Evolutionary conservation across 169 alveolate genomes (phyloP).

Genomic region (Plasmodium inui): DNA sequence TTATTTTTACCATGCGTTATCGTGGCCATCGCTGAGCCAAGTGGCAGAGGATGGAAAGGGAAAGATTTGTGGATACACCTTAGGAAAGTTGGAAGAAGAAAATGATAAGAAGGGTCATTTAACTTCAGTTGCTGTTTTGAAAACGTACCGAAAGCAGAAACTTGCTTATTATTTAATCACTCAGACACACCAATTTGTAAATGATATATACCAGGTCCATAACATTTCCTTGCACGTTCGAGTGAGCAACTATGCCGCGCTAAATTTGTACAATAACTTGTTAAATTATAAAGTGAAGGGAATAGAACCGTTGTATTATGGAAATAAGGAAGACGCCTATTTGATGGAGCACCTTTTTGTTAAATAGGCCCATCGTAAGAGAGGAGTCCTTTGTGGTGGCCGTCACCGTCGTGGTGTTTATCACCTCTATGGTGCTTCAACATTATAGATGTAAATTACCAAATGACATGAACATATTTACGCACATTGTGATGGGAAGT

Average conservation of each 20-base stretch:
- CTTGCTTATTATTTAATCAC: slow-evolving; percentile 79
- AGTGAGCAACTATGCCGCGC: slow-evolving; percentile 84
- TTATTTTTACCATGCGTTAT: slow-evolving; percentile 94
- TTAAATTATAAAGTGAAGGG: slow-evolving; percentile 84
- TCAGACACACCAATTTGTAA: slow-evolving; percentile 79
- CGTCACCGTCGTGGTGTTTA: background rate
- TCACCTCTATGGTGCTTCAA: background rate
- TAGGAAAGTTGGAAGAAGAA: slow-evolving; percentile 86
- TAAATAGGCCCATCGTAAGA: background rate
- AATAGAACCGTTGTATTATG: slow-evolving; percentile 78
- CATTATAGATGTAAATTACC: background rate
- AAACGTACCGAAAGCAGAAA: slow-evolving; percentile 80
- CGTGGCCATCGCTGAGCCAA: slow-evolving; percentile 94
- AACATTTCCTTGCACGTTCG: slow-evolving; percentile 80
- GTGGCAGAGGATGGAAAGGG: slow-evolving; percentile 78
- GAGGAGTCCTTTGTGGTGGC: background rate
- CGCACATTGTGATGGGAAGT: background rate
- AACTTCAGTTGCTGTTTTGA: slow-evolving; percentile 85
- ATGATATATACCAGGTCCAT: slow-evolving; percentile 49
- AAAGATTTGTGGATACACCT: slow-evolving; percentile 84
- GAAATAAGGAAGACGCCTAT: slow-evolving; percentile 86
- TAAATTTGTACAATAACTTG: slow-evolving; percentile 75
- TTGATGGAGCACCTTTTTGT: slow-evolving; percentile 77
- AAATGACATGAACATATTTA: background rate
- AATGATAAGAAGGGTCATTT: slow-evolving; percentile 84